These are phyloP conservation scores for Hypoxylon sp. DNA, from an alignment of 2,329 filamentous ascomycete species.

Conservation along the genomic window DNA sequence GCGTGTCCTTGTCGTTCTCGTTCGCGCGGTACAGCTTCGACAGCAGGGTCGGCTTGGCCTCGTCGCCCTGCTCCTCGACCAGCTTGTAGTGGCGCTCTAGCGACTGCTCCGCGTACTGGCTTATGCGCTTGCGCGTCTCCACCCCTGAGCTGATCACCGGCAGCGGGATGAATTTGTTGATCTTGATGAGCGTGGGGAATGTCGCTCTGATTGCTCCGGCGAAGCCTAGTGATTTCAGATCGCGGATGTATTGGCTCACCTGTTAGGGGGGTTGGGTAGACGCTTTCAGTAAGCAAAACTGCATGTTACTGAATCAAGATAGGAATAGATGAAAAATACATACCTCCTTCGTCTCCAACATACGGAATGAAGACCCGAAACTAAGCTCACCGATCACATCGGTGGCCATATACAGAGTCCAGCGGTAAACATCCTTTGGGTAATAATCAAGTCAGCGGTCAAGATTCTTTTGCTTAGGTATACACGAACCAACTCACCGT, in stretches of 20 bases:
- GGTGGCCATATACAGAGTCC: constrained; percentile 66
- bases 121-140: constrained; percentile 35
- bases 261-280: constrained; percentile 29
- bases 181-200: constrained; percentile 49
- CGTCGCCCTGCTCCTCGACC: constrained; percentile 52
- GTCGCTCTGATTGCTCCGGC: constrained; percentile 45
- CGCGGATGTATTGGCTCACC: constrained; percentile 58
- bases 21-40: constrained; percentile 33
- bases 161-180: constrained; percentile 46
- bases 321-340: constrained; percentile 15
- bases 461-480: not conserved
- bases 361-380: constrained; percentile 68
- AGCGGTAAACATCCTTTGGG: constrained; percentile 62
- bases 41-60: constrained; percentile 35
- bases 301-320: not conserved
- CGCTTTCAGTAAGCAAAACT: not conserved
- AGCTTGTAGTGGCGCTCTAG: constrained; percentile 52
- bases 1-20: constrained; percentile 28
- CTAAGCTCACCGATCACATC: constrained; percentile 66
- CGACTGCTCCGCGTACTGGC: constrained; percentile 48
- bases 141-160: constrained; percentile 39
- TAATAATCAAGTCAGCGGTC: not conserved
- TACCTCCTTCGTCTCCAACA: constrained; percentile 64
- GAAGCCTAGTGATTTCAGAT: constrained; percentile 52
- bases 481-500: constrained; percentile 37